Percentiles rank a stretch among this genome's conserved stretches.
These are phyloP conservation scores for Didymella sp. DNA, from an alignment of 2,329 filamentous ascomycete species.

Conservation along the genomic window DNA sequence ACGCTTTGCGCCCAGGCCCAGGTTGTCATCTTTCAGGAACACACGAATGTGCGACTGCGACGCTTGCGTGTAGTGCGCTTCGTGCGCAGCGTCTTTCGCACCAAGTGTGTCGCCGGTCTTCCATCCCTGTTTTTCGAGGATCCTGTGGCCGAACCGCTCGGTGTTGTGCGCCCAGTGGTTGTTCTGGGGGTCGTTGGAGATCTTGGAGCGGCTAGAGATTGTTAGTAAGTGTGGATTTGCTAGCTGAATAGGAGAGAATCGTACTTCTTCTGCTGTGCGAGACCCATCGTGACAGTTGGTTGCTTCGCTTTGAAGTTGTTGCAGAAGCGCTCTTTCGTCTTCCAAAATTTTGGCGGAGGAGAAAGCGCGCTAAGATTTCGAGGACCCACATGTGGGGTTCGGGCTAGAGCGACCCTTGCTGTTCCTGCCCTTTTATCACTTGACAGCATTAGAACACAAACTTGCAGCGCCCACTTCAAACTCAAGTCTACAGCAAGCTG, in stretches of 20 bases:
- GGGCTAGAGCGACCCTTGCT: constrained; percentile 6
- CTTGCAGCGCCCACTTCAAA: not conserved
- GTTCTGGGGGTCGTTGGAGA: constrained; percentile 93
- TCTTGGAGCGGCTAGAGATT: constrained; percentile 66
- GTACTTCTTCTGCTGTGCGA: constrained; percentile 72
- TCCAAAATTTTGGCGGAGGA: constrained; percentile 35
- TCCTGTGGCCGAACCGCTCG: constrained; percentile 84
- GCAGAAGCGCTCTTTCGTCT: constrained; percentile 22
- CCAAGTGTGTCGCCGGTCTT: constrained; percentile 83
- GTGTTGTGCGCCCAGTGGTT: constrained; percentile 88
- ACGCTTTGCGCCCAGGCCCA: constrained; percentile 84
- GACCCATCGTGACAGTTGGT: constrained; percentile 63
- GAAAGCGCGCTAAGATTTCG: constrained; percentile 16
- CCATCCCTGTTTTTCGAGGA: constrained; percentile 90
- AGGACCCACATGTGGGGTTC: constrained; percentile 10
- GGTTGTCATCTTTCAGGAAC: constrained; percentile 84
- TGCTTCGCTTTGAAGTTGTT: constrained; percentile 11
- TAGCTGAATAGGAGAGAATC: constrained; percentile 15
- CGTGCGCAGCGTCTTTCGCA: constrained; percentile 75
- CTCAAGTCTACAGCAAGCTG: not conserved
- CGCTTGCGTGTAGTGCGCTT: constrained; percentile 77
- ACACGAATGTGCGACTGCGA: constrained; percentile 87
- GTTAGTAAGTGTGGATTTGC: constrained; percentile 19
- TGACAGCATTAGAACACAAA: not conserved
- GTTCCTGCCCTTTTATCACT: not conserved